phyloP scores from a whole-genome alignment of 169 alveolate genomes.

The Cytauxzoon felis region DNA sequence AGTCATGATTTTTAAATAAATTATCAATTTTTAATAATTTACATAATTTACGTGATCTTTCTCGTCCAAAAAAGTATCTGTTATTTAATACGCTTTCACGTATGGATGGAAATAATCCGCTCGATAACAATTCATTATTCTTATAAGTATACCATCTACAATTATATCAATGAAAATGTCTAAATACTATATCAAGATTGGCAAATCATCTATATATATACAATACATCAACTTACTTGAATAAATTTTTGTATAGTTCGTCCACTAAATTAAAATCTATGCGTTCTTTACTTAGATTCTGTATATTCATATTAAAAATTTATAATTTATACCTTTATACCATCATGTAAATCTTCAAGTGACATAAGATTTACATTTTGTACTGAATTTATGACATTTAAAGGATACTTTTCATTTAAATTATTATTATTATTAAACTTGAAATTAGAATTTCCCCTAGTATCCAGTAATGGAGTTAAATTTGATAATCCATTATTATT shows the following conservation, averaged over 20 bases:
- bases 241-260: constrained; percentile 1
- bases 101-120: constrained; percentile 11
- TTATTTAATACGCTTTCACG: constrained; percentile 9
- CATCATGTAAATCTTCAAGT: no score
- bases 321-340: no score
- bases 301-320: no score
- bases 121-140: constrained; percentile 18
- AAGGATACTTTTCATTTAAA: no score
- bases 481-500: no score
- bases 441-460: no score
- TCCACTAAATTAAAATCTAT: no score
- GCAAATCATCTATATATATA: constrained; percentile 10
- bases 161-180: background rate
- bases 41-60: constrained; percentile 30
- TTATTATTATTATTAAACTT: no score
- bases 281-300: no score
- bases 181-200: constrained; percentile 27
- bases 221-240: background rate
- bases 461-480: no score
- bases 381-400: no score
- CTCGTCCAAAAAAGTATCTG: constrained; percentile 42
- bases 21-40: constrained; percentile 19
- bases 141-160: constrained; percentile 39
- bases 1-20: constrained; percentile 4
- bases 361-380: no score